Conservation (phyloP, 2,329 filamentous ascomycete species). For the Fusarium luffae region DNA sequence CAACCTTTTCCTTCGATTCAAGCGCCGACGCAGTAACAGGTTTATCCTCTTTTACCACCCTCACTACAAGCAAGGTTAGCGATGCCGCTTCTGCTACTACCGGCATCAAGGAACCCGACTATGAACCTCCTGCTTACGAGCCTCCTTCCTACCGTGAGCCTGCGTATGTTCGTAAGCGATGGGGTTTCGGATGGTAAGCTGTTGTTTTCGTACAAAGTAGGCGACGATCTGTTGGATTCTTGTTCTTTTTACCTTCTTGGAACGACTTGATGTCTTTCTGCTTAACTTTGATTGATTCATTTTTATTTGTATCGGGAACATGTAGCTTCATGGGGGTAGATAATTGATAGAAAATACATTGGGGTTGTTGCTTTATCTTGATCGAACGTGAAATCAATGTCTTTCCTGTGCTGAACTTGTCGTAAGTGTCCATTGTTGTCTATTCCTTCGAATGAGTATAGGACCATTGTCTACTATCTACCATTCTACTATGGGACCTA, state of each 20-base stretch:
- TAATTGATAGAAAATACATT: slow-evolving; percentile 36
- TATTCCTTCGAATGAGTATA: not conserved
- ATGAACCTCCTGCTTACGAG: slow-evolving; percentile 42
- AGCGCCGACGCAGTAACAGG: slow-evolving; percentile 21
- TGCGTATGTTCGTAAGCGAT: slow-evolving; percentile 39
- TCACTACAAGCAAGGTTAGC: slow-evolving; percentile 38
- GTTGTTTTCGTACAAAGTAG: not conserved
- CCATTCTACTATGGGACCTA: not conserved
- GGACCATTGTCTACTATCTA: not conserved
- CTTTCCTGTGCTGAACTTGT: not conserved
- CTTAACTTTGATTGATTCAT: slow-evolving; percentile 1
- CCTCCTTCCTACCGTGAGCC: slow-evolving; percentile 37
- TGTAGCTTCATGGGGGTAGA: slow-evolving; percentile 10
- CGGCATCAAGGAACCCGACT: slow-evolving; percentile 21
- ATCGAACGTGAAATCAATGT: not conserved
- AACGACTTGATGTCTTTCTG: slow-evolving; percentile 25
- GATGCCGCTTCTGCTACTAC: slow-evolving; percentile 2
- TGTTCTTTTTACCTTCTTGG: slow-evolving; percentile 13
- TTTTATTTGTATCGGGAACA: slow-evolving; percentile 12
- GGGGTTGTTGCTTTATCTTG: slow-evolving; percentile 1
- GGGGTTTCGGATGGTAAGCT: slow-evolving; percentile 20
- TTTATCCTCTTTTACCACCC: slow-evolving; percentile 36
- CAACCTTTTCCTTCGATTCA: slow-evolving; percentile 16
- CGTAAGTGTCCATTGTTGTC: not conserved
- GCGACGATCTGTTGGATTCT: not conserved